Evolutionary conservation across 2,329 filamentous ascomycete genomes (phyloP).

Genomic region (Aspergillus ruber): DNA sequence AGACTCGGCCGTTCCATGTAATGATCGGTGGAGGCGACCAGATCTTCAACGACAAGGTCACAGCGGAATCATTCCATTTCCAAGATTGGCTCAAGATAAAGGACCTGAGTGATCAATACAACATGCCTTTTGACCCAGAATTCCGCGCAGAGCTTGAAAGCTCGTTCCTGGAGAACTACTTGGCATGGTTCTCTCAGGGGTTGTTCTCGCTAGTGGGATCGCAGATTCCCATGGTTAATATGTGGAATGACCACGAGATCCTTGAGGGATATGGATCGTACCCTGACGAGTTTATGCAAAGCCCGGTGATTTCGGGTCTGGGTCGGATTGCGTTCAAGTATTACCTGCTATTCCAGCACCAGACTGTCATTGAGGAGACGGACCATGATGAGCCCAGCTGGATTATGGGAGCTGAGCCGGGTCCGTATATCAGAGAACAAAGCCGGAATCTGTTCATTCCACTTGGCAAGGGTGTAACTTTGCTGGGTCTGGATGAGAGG

Average conservation of each 20-base stretch:
- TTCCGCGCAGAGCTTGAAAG: conserved; percentile 83
- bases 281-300: conserved; percentile 82
- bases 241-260: conserved; percentile 93
- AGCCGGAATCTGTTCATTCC: conserved; percentile 83
- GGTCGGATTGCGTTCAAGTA: conserved; percentile 96
- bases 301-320: conserved; percentile 80
- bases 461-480: conserved; percentile 69
- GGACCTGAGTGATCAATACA: conserved; percentile 72
- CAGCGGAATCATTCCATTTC: conserved; percentile 68
- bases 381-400: conserved; percentile 83
- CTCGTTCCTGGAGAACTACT: conserved; percentile 84
- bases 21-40: conserved; percentile 98
- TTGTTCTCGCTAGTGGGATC: conserved; percentile 86
- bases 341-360: conserved; percentile 97
- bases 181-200: conserved; percentile 93
- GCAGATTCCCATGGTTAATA: conserved; percentile 97
- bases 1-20: conserved; percentile 87
- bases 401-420: conserved; percentile 71
- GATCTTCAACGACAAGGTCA: conserved; percentile 86
- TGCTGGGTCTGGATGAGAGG: conserved; percentile 83
- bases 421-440: conserved; percentile 82
- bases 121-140: conserved; percentile 66
- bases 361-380: conserved; percentile 74
- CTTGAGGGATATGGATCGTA: conserved; percentile 93
- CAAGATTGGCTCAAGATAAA: conserved; percentile 76